A percentile compares a stretch with the other conserved stretches of the same genome.
Conservation (phyloP, 2,329 filamentous ascomycete genomes). For the Talaromyces funiculosus region DNA sequence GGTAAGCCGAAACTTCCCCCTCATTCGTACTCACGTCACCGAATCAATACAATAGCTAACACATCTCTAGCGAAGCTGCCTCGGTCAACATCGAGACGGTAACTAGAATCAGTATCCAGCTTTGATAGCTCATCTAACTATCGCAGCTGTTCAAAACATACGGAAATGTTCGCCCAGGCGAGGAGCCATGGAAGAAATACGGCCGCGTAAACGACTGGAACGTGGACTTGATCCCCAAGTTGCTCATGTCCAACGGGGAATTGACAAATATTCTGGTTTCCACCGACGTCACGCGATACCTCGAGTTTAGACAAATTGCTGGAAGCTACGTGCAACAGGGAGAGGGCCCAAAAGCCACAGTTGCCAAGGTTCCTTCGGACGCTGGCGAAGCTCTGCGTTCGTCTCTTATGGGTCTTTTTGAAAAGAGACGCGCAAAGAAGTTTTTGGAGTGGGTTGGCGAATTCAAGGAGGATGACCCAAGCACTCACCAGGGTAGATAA, state of each 20-base stretch:
- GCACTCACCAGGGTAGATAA: conserved; percentile 75
- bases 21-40: conserved; percentile 13
- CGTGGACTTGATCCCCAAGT: conserved; percentile 96
- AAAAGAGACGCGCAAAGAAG: conserved; percentile 94
- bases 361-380: conserved; percentile 95
- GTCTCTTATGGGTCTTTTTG: conserved; percentile 92
- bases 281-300: conserved; percentile 82
- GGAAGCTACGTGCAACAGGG: conserved; percentile 96
- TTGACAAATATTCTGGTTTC: conserved; percentile 97
- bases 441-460: conserved; percentile 94
- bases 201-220: conserved; percentile 98
- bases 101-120: conserved; percentile 22
- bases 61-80: conserved; percentile 68
- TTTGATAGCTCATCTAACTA: conserved; percentile 28
- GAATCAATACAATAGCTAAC: conserved; percentile 24
- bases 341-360: conserved; percentile 71
- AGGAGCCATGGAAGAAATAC: conserved; percentile 97
- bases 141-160: conserved; percentile 91
- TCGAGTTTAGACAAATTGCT: conserved; percentile 90
- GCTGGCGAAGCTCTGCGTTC: conserved; percentile 85
- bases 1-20: conserved; percentile 54
- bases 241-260: conserved; percentile 97
- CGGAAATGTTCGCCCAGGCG: conserved; percentile 69
- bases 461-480: conserved; percentile 74
- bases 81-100: conserved; percentile 95